phyloP scores from a whole-genome alignment of 1,139 yeast species.

The Pichia sp. region DNA sequence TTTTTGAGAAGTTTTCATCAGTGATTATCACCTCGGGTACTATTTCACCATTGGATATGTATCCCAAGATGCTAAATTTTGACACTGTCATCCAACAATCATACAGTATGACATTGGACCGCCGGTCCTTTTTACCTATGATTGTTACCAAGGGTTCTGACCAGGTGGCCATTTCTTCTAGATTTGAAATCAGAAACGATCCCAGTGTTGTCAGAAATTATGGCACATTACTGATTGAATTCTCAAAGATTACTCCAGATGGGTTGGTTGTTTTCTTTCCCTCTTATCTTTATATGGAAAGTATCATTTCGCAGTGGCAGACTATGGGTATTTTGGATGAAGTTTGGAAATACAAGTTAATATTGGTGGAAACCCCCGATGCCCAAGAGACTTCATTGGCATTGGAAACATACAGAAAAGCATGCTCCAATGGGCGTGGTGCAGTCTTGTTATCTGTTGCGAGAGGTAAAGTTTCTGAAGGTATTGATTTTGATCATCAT shows the following conservation, averaged over 20 bases:
- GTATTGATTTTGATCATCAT: conserved; percentile 98
- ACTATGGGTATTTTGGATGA: conserved; percentile 96
- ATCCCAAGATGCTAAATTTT: conserved; percentile 93
- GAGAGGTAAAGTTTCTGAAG: conserved; percentile 97
- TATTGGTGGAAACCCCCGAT: conserved; percentile 96
- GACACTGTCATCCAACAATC: conserved; percentile 94
- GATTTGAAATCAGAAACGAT: conserved; percentile 95
- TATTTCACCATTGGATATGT: conserved; percentile 97
- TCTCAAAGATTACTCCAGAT: conserved; percentile 93
- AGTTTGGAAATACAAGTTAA: conserved; percentile 95
- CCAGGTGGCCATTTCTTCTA: conserved; percentile 92
- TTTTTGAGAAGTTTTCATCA: conserved; percentile 89
- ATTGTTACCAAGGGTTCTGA: conserved; percentile 96
- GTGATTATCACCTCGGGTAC: conserved; percentile 97
- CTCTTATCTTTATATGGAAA: conserved; percentile 93
- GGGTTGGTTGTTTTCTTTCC: conserved; percentile 98
- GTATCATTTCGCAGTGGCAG: conserved; percentile 97
- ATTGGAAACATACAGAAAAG: conserved; percentile 89
- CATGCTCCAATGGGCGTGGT: conserved; percentile 96
- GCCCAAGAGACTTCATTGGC: conserved; percentile 97
- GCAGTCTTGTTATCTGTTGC: conserved; percentile 96
- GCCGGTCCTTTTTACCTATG: conserved; percentile 90
- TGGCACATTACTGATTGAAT: conserved; percentile 87
- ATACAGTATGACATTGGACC: conserved; percentile 90
- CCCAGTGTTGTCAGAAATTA: conserved; percentile 97